A percentile compares a stretch with the other conserved stretches of the same genome.
Conservation (phyloP, 768 basidiomycete species). For the Exidia glandulosa region DNA sequence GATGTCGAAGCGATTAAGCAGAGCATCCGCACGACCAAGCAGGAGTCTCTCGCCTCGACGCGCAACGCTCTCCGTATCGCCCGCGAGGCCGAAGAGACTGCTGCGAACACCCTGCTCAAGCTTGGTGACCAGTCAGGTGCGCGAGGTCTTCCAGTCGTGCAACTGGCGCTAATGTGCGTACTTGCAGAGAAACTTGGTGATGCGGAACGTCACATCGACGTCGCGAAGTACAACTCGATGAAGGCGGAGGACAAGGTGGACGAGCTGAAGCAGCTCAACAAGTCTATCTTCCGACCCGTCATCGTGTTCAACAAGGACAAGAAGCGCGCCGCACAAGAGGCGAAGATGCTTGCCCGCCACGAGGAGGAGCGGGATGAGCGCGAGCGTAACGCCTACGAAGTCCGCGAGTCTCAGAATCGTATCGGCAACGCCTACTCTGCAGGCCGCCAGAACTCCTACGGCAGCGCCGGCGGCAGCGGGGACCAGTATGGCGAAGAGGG, state of each 20-base stretch:
- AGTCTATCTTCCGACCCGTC: slow-evolving; percentile 87
- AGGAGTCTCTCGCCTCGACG: slow-evolving; percentile 81
- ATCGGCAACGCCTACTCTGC: slow-evolving; percentile 65
- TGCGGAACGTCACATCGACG: slow-evolving; percentile 90
- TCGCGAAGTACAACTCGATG: slow-evolving; percentile 74
- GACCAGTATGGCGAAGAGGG: slow-evolving; percentile 21
- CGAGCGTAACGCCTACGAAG: slow-evolving; percentile 76
- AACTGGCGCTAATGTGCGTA: background rate
- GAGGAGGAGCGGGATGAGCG: slow-evolving; percentile 77
- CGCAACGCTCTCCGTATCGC: slow-evolving; percentile 89
- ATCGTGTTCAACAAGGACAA: slow-evolving; percentile 88
- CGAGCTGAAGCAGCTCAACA: slow-evolving; percentile 89
- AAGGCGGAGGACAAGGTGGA: slow-evolving; percentile 89
- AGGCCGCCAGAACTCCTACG: slow-evolving; percentile 23
- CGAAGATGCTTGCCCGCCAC: slow-evolving; percentile 73
- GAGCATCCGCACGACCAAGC: slow-evolving; percentile 79
- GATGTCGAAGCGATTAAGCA: slow-evolving; percentile 93
- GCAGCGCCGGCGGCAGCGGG: no score
- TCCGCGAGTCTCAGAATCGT: slow-evolving; percentile 78
- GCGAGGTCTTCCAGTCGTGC: background rate
- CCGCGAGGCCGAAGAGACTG: slow-evolving; percentile 94
- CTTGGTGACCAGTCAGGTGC: slow-evolving; percentile 90
- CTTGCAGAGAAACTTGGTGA: slow-evolving; percentile 72
- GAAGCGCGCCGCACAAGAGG: slow-evolving; percentile 81
- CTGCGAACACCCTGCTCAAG: slow-evolving; percentile 66